A percentile compares a stretch with the other conserved stretches of the same genome.
These are phyloP conservation scores for Leccinum pachyderme DNA, from an alignment of 1,284 basidiomycete genomes.

Conservation along the genomic window DNA sequence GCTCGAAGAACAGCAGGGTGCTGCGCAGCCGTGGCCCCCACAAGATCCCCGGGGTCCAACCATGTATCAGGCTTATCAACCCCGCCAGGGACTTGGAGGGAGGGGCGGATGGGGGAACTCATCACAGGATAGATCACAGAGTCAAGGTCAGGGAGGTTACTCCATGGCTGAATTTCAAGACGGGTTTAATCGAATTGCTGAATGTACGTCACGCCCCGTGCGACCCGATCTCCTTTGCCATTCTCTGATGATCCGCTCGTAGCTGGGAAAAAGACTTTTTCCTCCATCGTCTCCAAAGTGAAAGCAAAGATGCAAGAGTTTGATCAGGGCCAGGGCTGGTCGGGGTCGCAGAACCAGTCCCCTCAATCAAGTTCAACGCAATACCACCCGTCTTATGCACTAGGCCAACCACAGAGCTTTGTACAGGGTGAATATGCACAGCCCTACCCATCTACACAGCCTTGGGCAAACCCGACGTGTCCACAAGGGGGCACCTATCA, in stretches of 20 bases:
- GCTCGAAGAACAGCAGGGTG: constrained; percentile 58
- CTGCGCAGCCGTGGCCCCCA: constrained; percentile 34
- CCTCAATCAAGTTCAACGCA: not conserved
- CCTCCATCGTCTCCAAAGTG: constrained; percentile 66
- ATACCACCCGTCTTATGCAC: not conserved
- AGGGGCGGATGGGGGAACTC: constrained; percentile 5
- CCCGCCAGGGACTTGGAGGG: constrained; percentile 7
- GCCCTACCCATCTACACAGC: not conserved
- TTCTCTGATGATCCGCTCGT: not conserved
- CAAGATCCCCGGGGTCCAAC: constrained; percentile 12
- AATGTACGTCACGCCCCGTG: constrained; percentile 47
- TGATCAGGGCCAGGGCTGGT: constrained; percentile 46
- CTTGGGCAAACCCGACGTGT: constrained; percentile 3
- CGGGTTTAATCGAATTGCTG: constrained; percentile 70
- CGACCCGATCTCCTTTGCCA: not conserved
- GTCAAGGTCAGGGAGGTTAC: constrained; percentile 35
- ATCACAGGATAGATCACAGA: constrained; percentile 12
- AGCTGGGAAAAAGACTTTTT: constrained; percentile 79
- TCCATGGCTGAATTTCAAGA: constrained; percentile 69
- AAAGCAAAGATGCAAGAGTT: constrained; percentile 79
- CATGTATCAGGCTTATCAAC: constrained; percentile 27
- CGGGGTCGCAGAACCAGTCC: constrained; percentile 16
- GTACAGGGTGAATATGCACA: constrained; percentile 8
- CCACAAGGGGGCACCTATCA: constrained; percentile 6
- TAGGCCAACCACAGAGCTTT: not conserved